Conservation (phyloP, 1,139 yeast genomes). For the Meyerozyma carpophila region DNA sequence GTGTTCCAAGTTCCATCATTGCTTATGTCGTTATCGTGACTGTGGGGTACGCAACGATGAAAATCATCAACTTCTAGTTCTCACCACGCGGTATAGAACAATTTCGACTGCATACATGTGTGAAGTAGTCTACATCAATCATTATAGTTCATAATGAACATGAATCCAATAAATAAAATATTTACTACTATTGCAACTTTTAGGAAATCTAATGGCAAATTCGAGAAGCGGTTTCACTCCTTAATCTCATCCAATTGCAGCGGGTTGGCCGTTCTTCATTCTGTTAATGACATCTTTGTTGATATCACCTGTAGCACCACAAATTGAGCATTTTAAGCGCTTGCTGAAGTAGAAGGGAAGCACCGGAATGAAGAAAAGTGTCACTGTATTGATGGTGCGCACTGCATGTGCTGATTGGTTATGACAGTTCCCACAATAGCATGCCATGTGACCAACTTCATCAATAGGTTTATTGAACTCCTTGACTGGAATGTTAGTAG, state of each 20-base stretch:
- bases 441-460: conserved; percentile 21
- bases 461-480: conserved; percentile 25
- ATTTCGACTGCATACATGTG: too few relatives aligned
- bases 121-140: too few relatives aligned
- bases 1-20: conserved; percentile 60
- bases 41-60: conserved; percentile 65
- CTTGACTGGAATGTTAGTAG: conserved; percentile 6
- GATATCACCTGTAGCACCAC: conserved; percentile 39
- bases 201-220: not conserved
- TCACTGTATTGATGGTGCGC: conserved; percentile 37
- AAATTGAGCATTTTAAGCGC: conserved; percentile 36
- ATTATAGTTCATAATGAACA: too few relatives aligned
- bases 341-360: conserved; percentile 38
- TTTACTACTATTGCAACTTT: too few relatives aligned
- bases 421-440: conserved; percentile 36
- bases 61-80: conserved; percentile 32
- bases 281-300: conserved; percentile 25
- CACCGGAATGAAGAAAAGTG: conserved; percentile 41
- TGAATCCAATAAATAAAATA: too few relatives aligned
- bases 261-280: conserved; percentile 37
- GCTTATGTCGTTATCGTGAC: conserved; percentile 55
- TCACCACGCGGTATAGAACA: not conserved
- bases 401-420: conserved; percentile 41
- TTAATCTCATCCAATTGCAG: conserved; percentile 21
- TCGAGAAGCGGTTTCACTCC: not conserved